A percentile compares a stretch with the other conserved stretches of the same genome.
These are phyloP conservation scores for Rutstroemia sydowiana DNA, from an alignment of 2,329 filamentous ascomycete species.

Conservation along the genomic window DNA sequence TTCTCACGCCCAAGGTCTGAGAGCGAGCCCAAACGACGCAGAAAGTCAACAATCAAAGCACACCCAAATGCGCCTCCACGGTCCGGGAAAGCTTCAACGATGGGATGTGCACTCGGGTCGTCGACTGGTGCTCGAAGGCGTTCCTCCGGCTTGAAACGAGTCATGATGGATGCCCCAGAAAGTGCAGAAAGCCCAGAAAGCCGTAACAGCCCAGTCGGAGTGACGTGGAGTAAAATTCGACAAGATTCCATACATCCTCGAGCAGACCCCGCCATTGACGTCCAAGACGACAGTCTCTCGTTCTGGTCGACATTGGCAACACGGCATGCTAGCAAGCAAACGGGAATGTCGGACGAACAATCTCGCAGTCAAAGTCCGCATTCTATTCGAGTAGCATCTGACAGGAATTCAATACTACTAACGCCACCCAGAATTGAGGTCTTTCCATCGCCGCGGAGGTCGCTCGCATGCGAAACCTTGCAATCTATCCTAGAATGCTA, in stretches of 20 bases:
- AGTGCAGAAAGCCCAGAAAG: slow-evolving; percentile 12
- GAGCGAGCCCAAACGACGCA: neutral
- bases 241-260: slow-evolving; percentile 17
- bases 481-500: neutral
- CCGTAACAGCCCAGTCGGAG: neutral
- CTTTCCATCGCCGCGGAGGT: neutral
- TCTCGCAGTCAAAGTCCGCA: neutral
- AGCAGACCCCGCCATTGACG: slow-evolving; percentile 1
- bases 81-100: slow-evolving; percentile 6
- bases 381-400: neutral
- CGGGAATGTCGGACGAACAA: neutral
- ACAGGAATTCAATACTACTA: neutral
- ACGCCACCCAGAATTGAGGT: neutral
- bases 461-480: neutral
- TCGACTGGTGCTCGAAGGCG: slow-evolving; percentile 13
- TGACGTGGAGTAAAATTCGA: slow-evolving; percentile 10
- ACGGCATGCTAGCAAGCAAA: neutral
- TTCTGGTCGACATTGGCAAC: neutral
- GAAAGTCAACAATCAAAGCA: slow-evolving; percentile 13
- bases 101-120: slow-evolving; percentile 19
- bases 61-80: slow-evolving; percentile 18
- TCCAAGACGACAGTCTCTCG: neutral
- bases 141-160: slow-evolving; percentile 12
- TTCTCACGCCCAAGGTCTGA: slow-evolving; percentile 1
- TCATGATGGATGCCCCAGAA: slow-evolving; percentile 16